These are phyloP conservation scores for Dittrichia graveolens DNA, from an alignment of 129 eudicot genomes.

Conservation along the genomic window DNA sequence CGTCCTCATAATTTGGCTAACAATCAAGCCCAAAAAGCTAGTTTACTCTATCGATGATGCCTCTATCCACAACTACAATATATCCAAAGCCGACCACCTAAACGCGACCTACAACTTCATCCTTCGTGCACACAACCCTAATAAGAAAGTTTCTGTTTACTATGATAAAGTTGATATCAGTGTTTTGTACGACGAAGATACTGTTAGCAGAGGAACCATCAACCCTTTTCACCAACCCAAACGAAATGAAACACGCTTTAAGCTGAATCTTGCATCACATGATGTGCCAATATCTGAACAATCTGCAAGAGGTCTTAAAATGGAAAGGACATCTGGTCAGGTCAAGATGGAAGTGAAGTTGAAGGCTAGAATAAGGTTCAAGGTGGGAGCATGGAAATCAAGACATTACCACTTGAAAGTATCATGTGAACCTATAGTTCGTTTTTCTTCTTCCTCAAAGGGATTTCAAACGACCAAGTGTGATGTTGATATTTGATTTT, in stretches of 20 bases:
- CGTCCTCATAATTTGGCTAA: constrained; percentile 67
- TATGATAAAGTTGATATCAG: constrained; percentile 60
- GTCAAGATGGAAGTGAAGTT: constrained; percentile 55
- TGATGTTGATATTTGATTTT: constrained; percentile 53
- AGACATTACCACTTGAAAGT: constrained; percentile 58
- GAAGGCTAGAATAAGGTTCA: constrained; percentile 61
- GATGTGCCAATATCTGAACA: constrained; percentile 38
- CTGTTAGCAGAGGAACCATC: constrained; percentile 43
- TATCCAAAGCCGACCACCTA: constrained; percentile 50
- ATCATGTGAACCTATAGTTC: constrained; percentile 56
- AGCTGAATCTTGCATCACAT: constrained; percentile 45
- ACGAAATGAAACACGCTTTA: constrained; percentile 63
- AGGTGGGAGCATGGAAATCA: constrained; percentile 73
- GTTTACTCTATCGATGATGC: constrained; percentile 72
- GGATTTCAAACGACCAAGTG: constrained; percentile 45
- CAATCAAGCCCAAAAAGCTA: constrained; percentile 61
- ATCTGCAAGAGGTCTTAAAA: constrained; percentile 43
- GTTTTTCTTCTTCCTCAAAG: constrained; percentile 43
- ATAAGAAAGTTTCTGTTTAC: constrained; percentile 59
- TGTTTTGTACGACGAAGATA: constrained; percentile 51
- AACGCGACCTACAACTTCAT: constrained; percentile 57
- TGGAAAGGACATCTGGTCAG: constrained; percentile 55
- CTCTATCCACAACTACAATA: constrained; percentile 56
- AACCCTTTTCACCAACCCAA: constrained; percentile 67
- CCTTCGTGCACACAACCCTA: constrained; percentile 76